Evolutionary conservation across 1,139 yeast genomes (phyloP), one percentile per base, ranked within the genome.

Genomic region (Hyphopichia khmerensis): DNA sequence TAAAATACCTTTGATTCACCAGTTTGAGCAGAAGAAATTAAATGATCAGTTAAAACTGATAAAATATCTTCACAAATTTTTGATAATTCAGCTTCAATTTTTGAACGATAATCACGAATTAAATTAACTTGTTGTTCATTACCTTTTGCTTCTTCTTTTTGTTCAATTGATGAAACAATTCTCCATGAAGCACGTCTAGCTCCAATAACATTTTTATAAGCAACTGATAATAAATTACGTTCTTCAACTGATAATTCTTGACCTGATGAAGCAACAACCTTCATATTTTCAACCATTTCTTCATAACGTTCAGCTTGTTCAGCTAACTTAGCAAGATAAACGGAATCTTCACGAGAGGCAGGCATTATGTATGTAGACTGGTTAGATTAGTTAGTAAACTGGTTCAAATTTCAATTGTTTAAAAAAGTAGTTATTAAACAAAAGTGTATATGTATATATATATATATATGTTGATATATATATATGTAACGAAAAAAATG

Each of bases 221-320:
- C 99, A 56, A 93, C 97, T 32, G 97, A 89, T 60, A 93, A 80
- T 60, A 93, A 80, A 72, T 93, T 93, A 74, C 99, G 91, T 77
- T 93, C 99, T 74, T 93, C 99, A 53, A 93, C 96, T 33, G 95
- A 86, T 60, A 93, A 79, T 70, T 91, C 98, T 71, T 89, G 91
- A 51, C 96, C 97, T 39, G 96, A 81, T 37, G 96, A 86, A 55
- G 97, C 97, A 64, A 93, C 98, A 47, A 89, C 87, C 72, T 91
- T 91, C 98, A 93, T 93, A 75, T 88, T 88, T 70, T 90, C 96
- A 59, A 93, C 98, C 98, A 90, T 91, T 76, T 95, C 99, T 76
- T 93, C 99, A 69, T 93, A 93, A 74, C 99, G 95, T 78, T 93
- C 99, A 62, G 99, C 98, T 79, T 93, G 98, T 77, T 93, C 99